Conservation (phyloP, 2,329 filamentous ascomycete genomes). For the Polytolypa hystricis region DNA sequence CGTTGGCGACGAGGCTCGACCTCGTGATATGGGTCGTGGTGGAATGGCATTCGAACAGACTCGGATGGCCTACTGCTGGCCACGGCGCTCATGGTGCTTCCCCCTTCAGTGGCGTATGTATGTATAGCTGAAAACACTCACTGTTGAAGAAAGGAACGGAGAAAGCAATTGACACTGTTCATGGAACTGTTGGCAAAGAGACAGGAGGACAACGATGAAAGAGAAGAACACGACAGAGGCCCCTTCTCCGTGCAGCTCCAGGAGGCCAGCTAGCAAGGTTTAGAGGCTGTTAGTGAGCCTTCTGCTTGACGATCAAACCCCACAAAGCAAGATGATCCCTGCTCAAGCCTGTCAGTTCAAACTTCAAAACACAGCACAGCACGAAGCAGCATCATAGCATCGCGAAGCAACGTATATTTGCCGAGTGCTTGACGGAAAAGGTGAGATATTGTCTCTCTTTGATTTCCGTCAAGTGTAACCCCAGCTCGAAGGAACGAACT, state of each 20-base stretch:
- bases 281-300: no score
- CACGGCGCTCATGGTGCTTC: constrained; percentile 29
- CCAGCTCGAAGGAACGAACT: no score
- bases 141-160: background rate
- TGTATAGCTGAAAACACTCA: background rate
- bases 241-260: no score
- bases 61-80: constrained; percentile 28
- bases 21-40: constrained; percentile 17
- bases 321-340: constrained; percentile 7
- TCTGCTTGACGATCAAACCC: constrained; percentile 12
- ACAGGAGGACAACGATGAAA: background rate
- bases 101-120: background rate
- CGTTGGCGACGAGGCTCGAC: constrained; percentile 18
- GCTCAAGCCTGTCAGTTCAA: no score
- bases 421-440: no score
- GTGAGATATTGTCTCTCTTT: no score
- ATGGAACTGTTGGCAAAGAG: background rate
- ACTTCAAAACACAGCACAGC: no score
- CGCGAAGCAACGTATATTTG: no score
- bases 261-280: no score
- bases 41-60: constrained; percentile 23
- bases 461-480: no score
- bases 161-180: background rate
- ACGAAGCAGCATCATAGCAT: no score
- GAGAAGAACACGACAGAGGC: no score